Evolutionary conservation across 2,329 filamentous ascomycete genomes (phyloP), one percentile per base, ranked within the genome.

Genomic region (Verticillium isaacii): DNA sequence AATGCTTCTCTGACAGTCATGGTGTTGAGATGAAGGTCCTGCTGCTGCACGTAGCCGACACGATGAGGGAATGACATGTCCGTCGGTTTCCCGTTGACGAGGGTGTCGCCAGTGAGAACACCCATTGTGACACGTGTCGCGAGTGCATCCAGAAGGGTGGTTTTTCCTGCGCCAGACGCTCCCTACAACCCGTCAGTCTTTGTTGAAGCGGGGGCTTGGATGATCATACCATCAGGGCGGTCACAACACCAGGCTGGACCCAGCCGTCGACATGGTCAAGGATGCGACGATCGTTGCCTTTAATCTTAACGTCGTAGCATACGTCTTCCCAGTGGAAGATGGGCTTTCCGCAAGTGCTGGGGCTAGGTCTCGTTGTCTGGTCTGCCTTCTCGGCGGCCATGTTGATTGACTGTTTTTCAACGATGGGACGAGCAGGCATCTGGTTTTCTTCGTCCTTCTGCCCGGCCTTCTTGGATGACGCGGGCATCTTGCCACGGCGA

Each of bases 241-340:
- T 92, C 34, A 90, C 76, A 17, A 87, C 89, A 50, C 90, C 90
- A 8, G 90, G 90, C 71, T 90, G 90, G 61, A 93, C 89, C 87
- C 88, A 92, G 6, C 90, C 90, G 68, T 91, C 87, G 2, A 92
- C 87, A 58, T 90, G 80, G 66, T 92, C 85, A 56, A 93, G 74
- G 66, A 93, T 84, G 39, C 86, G 83, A 11, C 89, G 82, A 6
- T 80, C 73, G 64, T 89, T 82, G 2, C 79, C 79, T 73, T 91
- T 91, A 71, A 92, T 89, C 67, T 86, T 85, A 68, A 79, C 77
- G 25, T 79, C 72, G 32, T 74, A 92, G 71, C 86, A 89, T 2
- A 91, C 83, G 65, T 89, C 80, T 61, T 85, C 79, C 89, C 89
- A 91, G 65, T 88, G 86, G 72, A 91, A 91, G 56, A 90, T 62